phyloP scores from a whole-genome alignment of 257 asterid species.

The Przewalskia tangutica region DNA sequence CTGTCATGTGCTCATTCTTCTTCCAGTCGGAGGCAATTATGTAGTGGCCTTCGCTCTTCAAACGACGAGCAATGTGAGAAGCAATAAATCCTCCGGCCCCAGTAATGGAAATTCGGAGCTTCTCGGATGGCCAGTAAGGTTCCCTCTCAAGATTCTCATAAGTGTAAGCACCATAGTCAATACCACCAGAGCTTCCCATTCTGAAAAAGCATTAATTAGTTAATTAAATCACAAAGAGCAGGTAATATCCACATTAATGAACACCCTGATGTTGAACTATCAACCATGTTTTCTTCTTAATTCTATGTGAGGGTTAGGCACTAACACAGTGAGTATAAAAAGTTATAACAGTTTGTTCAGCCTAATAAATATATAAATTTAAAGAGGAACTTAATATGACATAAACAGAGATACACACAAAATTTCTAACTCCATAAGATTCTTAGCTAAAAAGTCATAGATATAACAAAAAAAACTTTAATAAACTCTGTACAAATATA shows the following conservation, averaged over 20 bases:
- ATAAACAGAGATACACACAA: neutral
- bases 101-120: conserved; percentile 69
- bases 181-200: conserved; percentile 60
- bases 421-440: neutral
- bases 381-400: neutral
- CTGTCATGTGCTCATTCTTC: conserved; percentile 89
- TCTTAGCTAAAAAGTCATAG: neutral
- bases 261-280: neutral
- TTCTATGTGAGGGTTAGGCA: neutral
- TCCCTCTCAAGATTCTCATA: conserved; percentile 76
- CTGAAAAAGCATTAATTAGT: conserved; percentile 13
- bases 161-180: conserved; percentile 58
- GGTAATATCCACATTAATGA: neutral
- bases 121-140: conserved; percentile 75
- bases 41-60: conserved; percentile 86
- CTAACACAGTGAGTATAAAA: neutral
- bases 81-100: conserved; percentile 95
- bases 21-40: conserved; percentile 92
- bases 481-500: too few species aligned
- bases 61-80: conserved; percentile 82
- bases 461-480: neutral
- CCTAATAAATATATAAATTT: neutral
- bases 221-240: neutral
- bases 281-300: neutral
- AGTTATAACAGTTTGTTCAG: neutral